Conservation (phyloP, 2,329 filamentous ascomycete genomes). For the Clonostachys byssicola region DNA sequence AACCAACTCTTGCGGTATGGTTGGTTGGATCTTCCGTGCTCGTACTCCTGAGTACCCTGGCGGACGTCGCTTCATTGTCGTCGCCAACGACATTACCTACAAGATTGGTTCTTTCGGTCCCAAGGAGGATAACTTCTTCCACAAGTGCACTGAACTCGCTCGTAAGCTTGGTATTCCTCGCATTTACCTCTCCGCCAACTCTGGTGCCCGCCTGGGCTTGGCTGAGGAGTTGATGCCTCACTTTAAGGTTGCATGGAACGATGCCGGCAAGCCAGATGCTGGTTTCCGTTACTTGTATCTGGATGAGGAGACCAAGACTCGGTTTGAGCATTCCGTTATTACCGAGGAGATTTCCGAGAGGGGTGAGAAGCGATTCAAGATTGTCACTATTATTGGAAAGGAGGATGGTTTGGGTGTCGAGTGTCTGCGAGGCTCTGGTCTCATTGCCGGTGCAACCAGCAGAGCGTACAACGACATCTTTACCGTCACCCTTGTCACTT, state of each 20-base stretch:
- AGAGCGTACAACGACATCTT: constrained; percentile 98
- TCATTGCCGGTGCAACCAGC: constrained; percentile 96
- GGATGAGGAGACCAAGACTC: constrained; percentile 78
- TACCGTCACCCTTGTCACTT: constrained; percentile 95
- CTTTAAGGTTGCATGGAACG: constrained; percentile 97
- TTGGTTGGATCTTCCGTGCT: constrained; percentile 94
- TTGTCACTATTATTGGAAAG: constrained; percentile 86
- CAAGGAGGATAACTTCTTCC: constrained; percentile 95
- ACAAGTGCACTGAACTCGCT: constrained; percentile 97
- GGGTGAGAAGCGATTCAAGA: constrained; percentile 89
- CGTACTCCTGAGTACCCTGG: constrained; percentile 93
- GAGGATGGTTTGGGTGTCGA: constrained; percentile 98
- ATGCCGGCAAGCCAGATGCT: constrained; percentile 71
- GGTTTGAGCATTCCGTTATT: constrained; percentile 70
- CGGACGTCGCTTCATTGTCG: constrained; percentile 88
- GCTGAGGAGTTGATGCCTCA: constrained; percentile 95
- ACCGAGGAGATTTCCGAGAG: constrained; percentile 84
- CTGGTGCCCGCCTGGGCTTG: constrained; percentile 93
- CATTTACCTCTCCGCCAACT: constrained; percentile 98
- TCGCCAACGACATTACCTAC: constrained; percentile 99
- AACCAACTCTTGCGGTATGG: constrained; percentile 96
- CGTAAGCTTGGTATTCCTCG: constrained; percentile 92
- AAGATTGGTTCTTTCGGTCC: constrained; percentile 98
- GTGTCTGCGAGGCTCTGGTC: constrained; percentile 92
- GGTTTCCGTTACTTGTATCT: constrained; percentile 98